Evolutionary conservation across 768 basidiomycete species (phyloP), one percentile per base, ranked within the genome.

Genomic region (Hericium erinaceus): DNA sequence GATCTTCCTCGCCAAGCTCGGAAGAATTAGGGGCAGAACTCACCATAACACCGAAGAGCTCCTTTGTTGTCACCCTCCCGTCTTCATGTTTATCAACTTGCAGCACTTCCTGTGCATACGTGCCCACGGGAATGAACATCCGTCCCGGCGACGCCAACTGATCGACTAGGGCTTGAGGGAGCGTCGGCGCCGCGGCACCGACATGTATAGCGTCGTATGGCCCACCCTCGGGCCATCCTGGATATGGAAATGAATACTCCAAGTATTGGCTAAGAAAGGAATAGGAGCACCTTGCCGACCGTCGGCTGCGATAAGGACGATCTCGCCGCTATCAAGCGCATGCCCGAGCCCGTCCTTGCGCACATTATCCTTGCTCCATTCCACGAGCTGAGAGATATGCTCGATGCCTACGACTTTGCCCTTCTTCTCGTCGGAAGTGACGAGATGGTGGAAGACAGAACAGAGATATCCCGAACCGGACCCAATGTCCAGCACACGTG

Each of bases 91-190:
- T 97, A 65, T 95, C 91, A 13, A 95, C 74, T 60, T 89, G 83
- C 64, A 82, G 75, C 55, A 97, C 82, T 46, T 64, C 66, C 64
- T 80, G 71, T 58, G 89, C 84, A 13, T 62, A 62, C 39, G 57
- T 59, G 2, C 94, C 95, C 13, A 98, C 86, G 2, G 95, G 95
- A 54, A 98, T 91, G 73, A 98, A 95, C 87, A 98, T 92, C 54
- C 84, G 74, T 15, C 89, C 89, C 0, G 87, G 87, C 2, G 69
- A 67, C 26, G 84, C 84, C 2, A 93, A 82, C 65, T 95, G 94
- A 13, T 88, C 82, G 28, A 98, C 69, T 1, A 98, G 79, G 0
- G 77, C 69, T 20, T 79, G 69, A 0, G 95, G 94, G 13, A 93
- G 71, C 0, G 66, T 75, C 0, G 90, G 87, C 0, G 95, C 85